Evolutionary conservation across 805 yeast genomes (phyloP), one percentile per base, ranked within the genome.

Genomic region (Wickerhamiella nectarea): DNA sequence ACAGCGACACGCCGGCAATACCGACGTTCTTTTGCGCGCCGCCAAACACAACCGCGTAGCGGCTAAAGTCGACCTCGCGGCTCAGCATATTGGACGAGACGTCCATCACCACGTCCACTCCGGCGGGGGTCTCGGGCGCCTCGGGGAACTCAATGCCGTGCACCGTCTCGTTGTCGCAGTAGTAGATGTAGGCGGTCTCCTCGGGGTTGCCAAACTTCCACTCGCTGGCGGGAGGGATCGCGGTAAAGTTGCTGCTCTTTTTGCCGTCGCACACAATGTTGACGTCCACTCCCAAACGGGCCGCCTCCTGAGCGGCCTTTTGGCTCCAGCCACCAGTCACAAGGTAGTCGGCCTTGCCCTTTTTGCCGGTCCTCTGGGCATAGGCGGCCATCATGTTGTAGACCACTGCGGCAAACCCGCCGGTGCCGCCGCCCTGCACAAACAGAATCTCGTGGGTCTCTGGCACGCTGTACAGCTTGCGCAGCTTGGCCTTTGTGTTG

Each of bases 21-120:
- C 99, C 98, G 58, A 91, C 85, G 62, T 91, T 91, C 65, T 91
- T 91, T 66, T 91, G 99, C 21, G 97, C 99, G 50, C 99, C 99
- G 15, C 95, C 98, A 75, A 87, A 78, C 49, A 91, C 78, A 21
- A 86, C 67, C 41, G 95, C 97, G 58, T 75, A 89, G 62, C 83
- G 78, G 45, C 82, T 67, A 34, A 91, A 80, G 55, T 89, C 95
- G 40, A 91, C 62, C 51, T 72, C 66, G 52, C 81, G 78, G 18
- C 95, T 83, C 52, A 91, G 68, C 57, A 91, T 80, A 62, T 89
- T 85, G 37, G 96, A 87, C 2, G 96, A 87, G 79, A 89, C 77
- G 61, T 91, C 99, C 21, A 94, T 89, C 12, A 86, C 95, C 47
- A 89, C 64, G 61, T 83, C 94, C 36, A 81, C 78, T 19, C 74